Evolutionary conservation across 2,329 filamentous ascomycete species (phyloP).

Genomic region (Byssochlamys sp.): DNA sequence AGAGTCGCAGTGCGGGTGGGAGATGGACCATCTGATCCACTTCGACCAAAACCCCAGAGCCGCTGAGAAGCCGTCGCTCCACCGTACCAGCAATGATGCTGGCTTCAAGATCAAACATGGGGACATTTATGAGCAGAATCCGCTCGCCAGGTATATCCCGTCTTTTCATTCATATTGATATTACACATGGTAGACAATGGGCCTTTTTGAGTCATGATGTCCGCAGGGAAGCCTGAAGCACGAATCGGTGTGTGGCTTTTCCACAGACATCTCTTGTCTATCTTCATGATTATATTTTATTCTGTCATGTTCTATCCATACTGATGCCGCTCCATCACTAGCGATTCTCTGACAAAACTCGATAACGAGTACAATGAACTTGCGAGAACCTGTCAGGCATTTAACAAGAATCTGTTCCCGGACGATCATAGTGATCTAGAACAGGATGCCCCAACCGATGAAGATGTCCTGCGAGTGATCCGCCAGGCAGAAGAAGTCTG

Average conservation of each 20-base stretch:
- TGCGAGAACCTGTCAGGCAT: conserved; percentile 26
- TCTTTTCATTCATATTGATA: not conserved
- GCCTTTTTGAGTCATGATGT: not conserved
- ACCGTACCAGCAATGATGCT: not conserved
- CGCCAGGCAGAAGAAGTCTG: conserved; percentile 18
- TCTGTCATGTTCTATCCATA: not conserved
- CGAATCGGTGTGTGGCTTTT: not conserved
- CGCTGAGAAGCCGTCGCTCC: not conserved
- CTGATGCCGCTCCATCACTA: conserved; percentile 4
- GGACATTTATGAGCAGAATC: not conserved
- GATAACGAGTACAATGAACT: conserved; percentile 32
- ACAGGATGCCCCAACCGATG: conserved; percentile 17
- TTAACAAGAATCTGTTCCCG: conserved; percentile 20
- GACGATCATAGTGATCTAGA: conserved; percentile 20
- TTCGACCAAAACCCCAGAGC: not conserved
- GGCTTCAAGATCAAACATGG: not conserved
- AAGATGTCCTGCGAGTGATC: conserved; percentile 21
- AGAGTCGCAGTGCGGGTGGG: not conserved
- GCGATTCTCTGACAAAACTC: conserved; percentile 21
- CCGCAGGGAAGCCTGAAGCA: not conserved
- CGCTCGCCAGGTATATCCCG: not conserved
- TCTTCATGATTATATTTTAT: not conserved
- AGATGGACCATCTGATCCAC: not conserved
- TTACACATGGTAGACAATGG: not conserved
- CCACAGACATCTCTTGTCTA: not conserved